A percentile compares a stretch with the other conserved stretches of the same genome.
Conservation (phyloP, 1,284 basidiomycete species). For the Cystobasidium sp. region DNA sequence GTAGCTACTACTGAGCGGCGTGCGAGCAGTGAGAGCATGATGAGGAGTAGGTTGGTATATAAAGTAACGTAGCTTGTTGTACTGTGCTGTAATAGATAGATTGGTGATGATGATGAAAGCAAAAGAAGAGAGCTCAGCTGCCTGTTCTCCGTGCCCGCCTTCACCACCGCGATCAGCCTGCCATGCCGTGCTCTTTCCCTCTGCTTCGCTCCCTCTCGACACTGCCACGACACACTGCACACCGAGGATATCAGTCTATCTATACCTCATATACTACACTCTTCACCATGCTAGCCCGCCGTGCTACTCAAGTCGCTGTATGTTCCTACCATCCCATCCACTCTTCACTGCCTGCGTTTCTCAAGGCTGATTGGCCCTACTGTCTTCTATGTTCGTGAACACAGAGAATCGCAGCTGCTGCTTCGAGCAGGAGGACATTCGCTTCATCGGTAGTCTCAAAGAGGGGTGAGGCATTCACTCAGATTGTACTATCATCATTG, state of each 20-base stretch:
- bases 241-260: not conserved
- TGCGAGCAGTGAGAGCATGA: conserved; percentile 19
- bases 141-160: no score
- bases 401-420: conserved; percentile 22
- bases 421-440: conserved; percentile 20
- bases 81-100: conserved; percentile 1
- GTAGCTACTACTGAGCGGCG: conserved; percentile 12
- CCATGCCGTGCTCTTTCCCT: no score
- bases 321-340: not conserved
- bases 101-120: no score
- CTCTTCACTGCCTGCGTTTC: not conserved
- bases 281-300: conserved; percentile 37
- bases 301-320: conserved; percentile 19
- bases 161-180: no score
- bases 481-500: not conserved
- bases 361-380: conserved; percentile 20
- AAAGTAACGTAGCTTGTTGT: not conserved
- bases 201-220: no score
- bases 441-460: not conserved
- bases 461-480: conserved; percentile 23
- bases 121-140: no score
- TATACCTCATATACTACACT: not conserved
- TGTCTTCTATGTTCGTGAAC: not conserved
- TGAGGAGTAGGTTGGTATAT: not conserved
- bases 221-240: not conserved